Base-by-base conservation (phyloP, 139 green algal species). In the Astrephomene gubernaculifera region DNA sequence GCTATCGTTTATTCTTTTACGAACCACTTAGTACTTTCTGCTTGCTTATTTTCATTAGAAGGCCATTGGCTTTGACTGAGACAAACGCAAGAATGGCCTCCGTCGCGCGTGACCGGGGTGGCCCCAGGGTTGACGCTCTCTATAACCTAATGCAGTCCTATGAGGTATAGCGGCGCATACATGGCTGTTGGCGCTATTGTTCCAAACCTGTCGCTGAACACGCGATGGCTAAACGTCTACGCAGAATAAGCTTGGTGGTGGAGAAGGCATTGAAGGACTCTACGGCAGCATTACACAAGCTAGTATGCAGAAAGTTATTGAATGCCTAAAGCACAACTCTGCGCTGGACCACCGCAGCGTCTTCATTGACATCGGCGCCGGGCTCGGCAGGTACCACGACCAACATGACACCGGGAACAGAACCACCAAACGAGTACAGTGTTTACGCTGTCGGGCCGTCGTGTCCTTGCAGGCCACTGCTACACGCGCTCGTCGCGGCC, bases 231-330 rank as follows among this genome's bases (percentile, higher is more conserved):
- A 12, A 17, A 57, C 49, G 49, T 57, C 22, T 21, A n/a, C 75
- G 67, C 93, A 98, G 96, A 94, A 90, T 38, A 93, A 94, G 82
- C 89, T 98, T 17, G 96, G 96, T 4, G 96, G 96, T 24, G 96
- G 96, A 17, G 96, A 98, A 87, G 96, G 96, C 5, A 88, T 98
- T 1, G 96, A 98, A 71, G 96, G 96, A 19, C 91, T 99, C 33
- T 99, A 99, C 70, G 96, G 96, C 35, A 95, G 86, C 86, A 95
- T 99, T 45, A 97, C 93, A 22, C 81, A 89, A 21, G 83, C 80
- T 4, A 92, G 94, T 53, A 98, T 97, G 91, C 89, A 95, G 53
- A 90, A 89, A 27, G 90, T 99, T 0, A 86, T 98, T 4, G 89
- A 94, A 7, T 91, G 67, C 64, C 74, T 98, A 80, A n/a, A 65